These are phyloP conservation scores for Sporothrix protearum DNA, from an alignment of 2,329 filamentous ascomycete genomes.

Conservation along the genomic window DNA sequence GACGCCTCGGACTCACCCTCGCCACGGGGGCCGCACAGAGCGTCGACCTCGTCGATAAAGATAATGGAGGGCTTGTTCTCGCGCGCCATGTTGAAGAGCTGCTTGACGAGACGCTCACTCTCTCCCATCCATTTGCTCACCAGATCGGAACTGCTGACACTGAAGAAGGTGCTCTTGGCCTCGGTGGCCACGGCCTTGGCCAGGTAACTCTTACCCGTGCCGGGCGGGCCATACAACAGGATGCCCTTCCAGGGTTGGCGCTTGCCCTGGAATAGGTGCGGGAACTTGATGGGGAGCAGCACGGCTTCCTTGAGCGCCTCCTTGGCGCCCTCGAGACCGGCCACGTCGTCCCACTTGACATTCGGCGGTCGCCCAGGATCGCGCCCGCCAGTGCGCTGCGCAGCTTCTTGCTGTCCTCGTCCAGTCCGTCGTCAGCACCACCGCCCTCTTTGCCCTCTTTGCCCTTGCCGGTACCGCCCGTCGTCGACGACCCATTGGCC, in stretches of 20 bases:
- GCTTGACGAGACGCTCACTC: constrained; percentile 95
- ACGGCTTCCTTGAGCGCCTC: constrained; percentile 98
- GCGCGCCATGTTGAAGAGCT: constrained; percentile 94
- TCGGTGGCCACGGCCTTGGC: constrained; percentile 97
- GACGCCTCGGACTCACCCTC: constrained; percentile 98
- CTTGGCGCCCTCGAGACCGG: constrained; percentile 88
- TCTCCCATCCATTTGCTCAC: constrained; percentile 99
- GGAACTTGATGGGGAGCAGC: constrained; percentile 96
- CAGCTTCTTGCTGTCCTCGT: constrained; percentile 94
- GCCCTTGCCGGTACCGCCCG: constrained; percentile 59
- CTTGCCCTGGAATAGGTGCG: constrained; percentile 92
- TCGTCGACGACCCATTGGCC: constrained; percentile 63
- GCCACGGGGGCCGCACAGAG: constrained; percentile 83
- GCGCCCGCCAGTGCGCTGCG: constrained; percentile 85
- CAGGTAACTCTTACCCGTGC: constrained; percentile 95
- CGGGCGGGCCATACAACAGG: constrained; percentile 88
- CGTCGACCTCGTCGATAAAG: constrained; percentile 58
- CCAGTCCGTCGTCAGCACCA: constrained; percentile 64
- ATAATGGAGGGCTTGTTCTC: constrained; percentile 96
- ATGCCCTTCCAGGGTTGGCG: constrained; percentile 98
- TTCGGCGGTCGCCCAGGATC: constrained; percentile 95
- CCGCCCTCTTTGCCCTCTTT: constrained; percentile 52
- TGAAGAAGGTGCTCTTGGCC: constrained; percentile 98
- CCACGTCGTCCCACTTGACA: constrained; percentile 96
- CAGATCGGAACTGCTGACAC: constrained; percentile 92